phyloP scores from a whole-genome alignment of 495 filamentous ascomycete species.

The Talaromyces wortmannii region DNA sequence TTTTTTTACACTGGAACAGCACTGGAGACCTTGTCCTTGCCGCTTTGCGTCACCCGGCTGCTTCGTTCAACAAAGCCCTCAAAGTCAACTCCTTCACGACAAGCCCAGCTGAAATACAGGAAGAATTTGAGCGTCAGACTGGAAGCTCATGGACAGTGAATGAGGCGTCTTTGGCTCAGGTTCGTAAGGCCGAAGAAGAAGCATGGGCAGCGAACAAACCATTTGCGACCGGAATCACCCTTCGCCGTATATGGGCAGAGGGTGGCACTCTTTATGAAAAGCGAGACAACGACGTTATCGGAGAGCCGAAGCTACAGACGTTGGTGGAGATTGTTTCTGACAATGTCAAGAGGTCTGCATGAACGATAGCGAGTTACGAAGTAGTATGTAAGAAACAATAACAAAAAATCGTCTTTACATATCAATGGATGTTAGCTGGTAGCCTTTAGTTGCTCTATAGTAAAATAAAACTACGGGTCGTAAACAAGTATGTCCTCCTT shows the following conservation, averaged over 20 bases:
- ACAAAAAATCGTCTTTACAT: too few species aligned
- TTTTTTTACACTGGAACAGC: constrained; percentile 21
- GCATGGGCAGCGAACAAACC: constrained; percentile 48
- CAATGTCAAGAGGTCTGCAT: constrained; percentile 12
- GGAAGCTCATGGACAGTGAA: constrained; percentile 45
- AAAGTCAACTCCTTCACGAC: constrained; percentile 66
- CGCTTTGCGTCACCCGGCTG: constrained; percentile 47
- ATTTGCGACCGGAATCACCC: constrained; percentile 46
- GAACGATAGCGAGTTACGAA: neutral
- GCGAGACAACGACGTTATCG: constrained; percentile 56
- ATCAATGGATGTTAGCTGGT: too few species aligned
- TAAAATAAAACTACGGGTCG: too few species aligned
- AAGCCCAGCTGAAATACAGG: constrained; percentile 52
- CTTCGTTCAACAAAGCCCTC: constrained; percentile 46
- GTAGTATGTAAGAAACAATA: too few species aligned
- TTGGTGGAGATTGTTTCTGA: constrained; percentile 33
- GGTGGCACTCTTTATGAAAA: constrained; percentile 63
- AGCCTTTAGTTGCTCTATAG: too few species aligned
- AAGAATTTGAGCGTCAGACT: constrained; percentile 61
- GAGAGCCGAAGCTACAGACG: constrained; percentile 35
- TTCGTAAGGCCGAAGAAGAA: constrained; percentile 46
- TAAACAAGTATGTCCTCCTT: too few species aligned
- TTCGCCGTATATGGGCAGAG: constrained; percentile 64
- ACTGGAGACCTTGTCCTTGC: constrained; percentile 59
- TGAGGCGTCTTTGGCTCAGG: constrained; percentile 41